Conservation (phyloP, 495 filamentous ascomycete species). For the Aspergillus kassunensis region DNA sequence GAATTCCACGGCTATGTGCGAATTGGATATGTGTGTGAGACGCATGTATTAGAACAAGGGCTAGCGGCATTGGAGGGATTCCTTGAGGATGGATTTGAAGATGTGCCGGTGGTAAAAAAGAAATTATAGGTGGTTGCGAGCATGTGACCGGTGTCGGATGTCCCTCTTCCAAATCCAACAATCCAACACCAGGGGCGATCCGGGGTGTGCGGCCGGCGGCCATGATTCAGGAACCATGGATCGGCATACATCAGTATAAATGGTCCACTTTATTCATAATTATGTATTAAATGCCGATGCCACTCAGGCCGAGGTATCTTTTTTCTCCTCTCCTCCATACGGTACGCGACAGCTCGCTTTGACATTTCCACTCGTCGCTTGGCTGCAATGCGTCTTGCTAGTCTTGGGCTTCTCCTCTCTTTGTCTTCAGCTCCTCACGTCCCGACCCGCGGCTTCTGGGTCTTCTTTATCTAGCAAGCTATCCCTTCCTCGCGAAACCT, state of each 20-base stretch:
- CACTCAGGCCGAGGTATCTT: constrained; percentile 8
- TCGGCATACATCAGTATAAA: no score
- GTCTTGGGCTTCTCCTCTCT: not conserved
- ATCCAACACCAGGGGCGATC: no score
- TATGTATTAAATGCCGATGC: not conserved
- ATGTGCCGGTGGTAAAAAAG: constrained; percentile 43
- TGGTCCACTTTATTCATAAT: no score
- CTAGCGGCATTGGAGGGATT: constrained; percentile 59
- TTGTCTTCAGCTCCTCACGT: not conserved
- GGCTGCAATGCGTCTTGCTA: not conserved
- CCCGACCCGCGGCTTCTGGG: constrained; percentile 3
- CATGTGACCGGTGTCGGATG: no score
- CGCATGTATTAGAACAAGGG: constrained; percentile 63
- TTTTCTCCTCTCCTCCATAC: not conserved
- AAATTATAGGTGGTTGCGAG: no score
- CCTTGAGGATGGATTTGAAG: constrained; percentile 56
- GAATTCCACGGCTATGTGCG: constrained; percentile 79
- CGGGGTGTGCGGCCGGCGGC: no score
- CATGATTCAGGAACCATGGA: no score
- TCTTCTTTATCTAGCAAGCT: not conserved
- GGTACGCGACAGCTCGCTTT: not conserved
- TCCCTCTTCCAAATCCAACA: no score
- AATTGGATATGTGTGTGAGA: constrained; percentile 74
- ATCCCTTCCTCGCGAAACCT: not conserved
- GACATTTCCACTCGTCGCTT: no score